Conservation (phyloP, 75 land plant genomes). For the Selaginella tamariscina region DNA sequence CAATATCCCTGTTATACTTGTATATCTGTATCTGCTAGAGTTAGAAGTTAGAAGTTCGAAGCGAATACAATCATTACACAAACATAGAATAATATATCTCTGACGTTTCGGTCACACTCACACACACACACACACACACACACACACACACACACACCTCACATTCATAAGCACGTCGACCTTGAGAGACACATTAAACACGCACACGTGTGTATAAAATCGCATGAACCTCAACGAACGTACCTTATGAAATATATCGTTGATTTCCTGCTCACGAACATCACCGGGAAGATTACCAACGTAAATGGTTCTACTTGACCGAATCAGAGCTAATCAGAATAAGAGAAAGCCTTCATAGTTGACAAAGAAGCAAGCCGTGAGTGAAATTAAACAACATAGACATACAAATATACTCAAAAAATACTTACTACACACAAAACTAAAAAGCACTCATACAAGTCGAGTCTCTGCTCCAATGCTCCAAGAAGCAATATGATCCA, state of each 20-base stretch:
- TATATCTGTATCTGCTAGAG: too few relatives aligned
- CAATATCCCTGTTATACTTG: neutral
- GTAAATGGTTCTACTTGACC: slow-evolving; percentile 44
- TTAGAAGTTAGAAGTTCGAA: too few relatives aligned
- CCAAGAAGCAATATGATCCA: neutral
- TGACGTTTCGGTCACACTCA: too few relatives aligned
- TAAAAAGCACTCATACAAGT: neutral
- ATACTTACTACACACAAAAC: neutral
- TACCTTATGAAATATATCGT: slow-evolving; percentile 76
- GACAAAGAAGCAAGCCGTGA: neutral
- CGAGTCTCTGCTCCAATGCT: neutral
- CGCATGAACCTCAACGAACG: neutral
- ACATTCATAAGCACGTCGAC: too few relatives aligned
- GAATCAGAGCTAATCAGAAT: neutral
- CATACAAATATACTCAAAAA: neutral
- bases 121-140: too few relatives aligned
- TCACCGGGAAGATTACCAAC: slow-evolving; percentile 70
- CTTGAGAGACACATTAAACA: too few relatives aligned
- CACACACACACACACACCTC: too few relatives aligned
- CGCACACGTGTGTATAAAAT: neutral
- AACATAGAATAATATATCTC: too few relatives aligned
- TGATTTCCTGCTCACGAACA: slow-evolving; percentile 49
- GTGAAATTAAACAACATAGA: neutral
- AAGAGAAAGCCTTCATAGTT: neutral
- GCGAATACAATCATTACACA: too few relatives aligned